phyloP scores from a whole-genome alignment of 257 asterid species.

The Avicennia marina region DNA sequence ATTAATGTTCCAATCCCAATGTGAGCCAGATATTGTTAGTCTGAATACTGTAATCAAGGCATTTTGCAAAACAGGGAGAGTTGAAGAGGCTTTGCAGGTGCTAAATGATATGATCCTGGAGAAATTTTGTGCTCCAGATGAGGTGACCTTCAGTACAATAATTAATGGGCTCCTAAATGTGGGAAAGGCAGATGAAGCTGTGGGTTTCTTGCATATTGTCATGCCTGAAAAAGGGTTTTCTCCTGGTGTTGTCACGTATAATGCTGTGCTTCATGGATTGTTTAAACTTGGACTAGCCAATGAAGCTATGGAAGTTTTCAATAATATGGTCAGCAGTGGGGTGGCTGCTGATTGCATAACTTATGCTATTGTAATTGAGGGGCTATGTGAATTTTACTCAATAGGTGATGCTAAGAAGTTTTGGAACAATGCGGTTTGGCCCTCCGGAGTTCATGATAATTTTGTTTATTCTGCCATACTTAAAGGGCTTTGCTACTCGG shows the following conservation, averaged over 20 bases:
- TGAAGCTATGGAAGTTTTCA: constrained; percentile 65
- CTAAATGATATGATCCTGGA: constrained; percentile 63
- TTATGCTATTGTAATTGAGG: constrained; percentile 53
- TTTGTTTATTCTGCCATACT: constrained; percentile 69
- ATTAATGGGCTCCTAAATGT: constrained; percentile 52
- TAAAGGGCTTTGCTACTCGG: constrained; percentile 61
- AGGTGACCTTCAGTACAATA: constrained; percentile 63
- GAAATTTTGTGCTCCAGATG: constrained; percentile 73
- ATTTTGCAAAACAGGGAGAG: constrained; percentile 63
- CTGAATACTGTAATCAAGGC: constrained; percentile 81
- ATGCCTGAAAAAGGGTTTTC: constrained; percentile 55
- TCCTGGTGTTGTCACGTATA: constrained; percentile 68
- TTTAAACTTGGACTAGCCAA: constrained; percentile 44
- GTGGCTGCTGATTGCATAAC: constrained; percentile 59
- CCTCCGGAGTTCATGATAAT: constrained; percentile 62
- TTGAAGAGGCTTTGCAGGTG: constrained; percentile 68
- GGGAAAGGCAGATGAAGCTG: constrained; percentile 58
- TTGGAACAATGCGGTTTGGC: constrained; percentile 69
- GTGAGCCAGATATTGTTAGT: constrained; percentile 72
- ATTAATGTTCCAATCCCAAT: constrained; percentile 66
- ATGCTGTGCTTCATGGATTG: constrained; percentile 58
- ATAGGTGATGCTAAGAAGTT: constrained; percentile 66
- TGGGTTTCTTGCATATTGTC: constrained; percentile 38
- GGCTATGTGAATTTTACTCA: constrained; percentile 38
- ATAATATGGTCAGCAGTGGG: constrained; percentile 36